Base-by-base conservation (phyloP, 768 basidiomycete genomes). In the Phlebiopsis flavidoalba region DNA sequence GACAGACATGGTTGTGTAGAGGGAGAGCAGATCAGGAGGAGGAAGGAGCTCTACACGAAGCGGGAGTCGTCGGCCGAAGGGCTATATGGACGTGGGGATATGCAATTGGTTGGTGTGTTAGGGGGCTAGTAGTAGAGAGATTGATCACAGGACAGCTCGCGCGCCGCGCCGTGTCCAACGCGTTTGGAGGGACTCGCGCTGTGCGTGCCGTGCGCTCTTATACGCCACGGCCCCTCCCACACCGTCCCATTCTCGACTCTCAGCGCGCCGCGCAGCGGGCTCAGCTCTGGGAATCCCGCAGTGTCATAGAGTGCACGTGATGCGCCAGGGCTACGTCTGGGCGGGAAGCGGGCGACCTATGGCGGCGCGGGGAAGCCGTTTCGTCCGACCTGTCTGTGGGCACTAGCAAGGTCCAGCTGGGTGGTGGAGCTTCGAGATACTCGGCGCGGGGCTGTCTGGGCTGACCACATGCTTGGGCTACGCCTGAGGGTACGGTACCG, bases 1-100 rank as follows among this genome's bases (percentile, higher is more conserved):
- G 19, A 64, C 56, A 49, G 65, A 66, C 67, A 68, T 66, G 56
- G 45, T 45, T 1, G 49, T 8, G 50, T 14, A 10, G 37, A 31
- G n/a, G n/a, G 58, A 21, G 43, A 43, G 4, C 7, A 12, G 50
- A 26, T 50, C 15, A 31, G 52, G 49, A 57, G 61, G 50, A 50
- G 58, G 46, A 36, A 11, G 52, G 52, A 19, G 31, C 31, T 19
- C 35, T 22, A 43, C 45, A n/a, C n/a, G n/a, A 54, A 8, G 22
- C 58, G 21, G 43, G 19, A 54, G 53, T n/a, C n/a, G 33, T 53
- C 15, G 26, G 33, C n/a, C 17, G 49, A 46, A 58, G 57, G 56
- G 50, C 46, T 54, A 47, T 60, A 53, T 36, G 19, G 53, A 33
- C 35, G 19, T n/a, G 46, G 17, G 48, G 21, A 40, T 31, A 31